Base-by-base conservation (phyloP, 2,329 filamentous ascomycete genomes). In the Ophiosphaerella narmari region DNA sequence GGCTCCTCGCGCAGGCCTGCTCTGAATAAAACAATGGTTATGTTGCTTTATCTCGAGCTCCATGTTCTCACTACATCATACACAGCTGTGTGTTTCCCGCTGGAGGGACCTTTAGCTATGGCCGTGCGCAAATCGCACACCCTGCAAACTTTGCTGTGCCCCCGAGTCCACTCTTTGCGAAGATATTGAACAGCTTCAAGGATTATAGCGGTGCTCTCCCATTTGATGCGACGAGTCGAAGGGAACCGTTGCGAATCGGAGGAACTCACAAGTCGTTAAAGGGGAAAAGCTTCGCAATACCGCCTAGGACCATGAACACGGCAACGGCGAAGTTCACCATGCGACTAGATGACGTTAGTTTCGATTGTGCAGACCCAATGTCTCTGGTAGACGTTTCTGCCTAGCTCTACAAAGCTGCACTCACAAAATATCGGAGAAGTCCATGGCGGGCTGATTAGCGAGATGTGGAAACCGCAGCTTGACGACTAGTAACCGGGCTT, bases 401-500 rank as follows among this genome's bases (percentile, higher is more conserved):
- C 60, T 57, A 54, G 55, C 50, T 56, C 39, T 45, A 26, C 50
- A 13, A 24, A 58, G 47, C 47, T 24, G 41, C 57, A 82, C 89
- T 79, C 82, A 95, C 91, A 96, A 95, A 74, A 86, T 87, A 77
- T 96, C 91, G 57, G 90, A 93, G 80, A 91, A 90, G 77, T 96
- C 91, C 91, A 96, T 96, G 66, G 62, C 58, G 55, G 64, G 52
- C 48, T 48, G 53, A 50, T 57, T 56, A 43, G 60, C 61, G 49
- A 70, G 65, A 47, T 68, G 64, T 64, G 66, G 63, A 57, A 65
- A 69, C 59, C 66, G 65, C 66, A 69, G 57, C 48, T 68, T 69
- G 65, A 55, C 63, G 57, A 58, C 38, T 37, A 12, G 33, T 26
- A 18, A 24, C 11, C 38, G 24, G 33, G 42, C 37, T 24, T 39